Conservation (phyloP, 345 rosid species). For the Citrus trifoliata region DNA sequence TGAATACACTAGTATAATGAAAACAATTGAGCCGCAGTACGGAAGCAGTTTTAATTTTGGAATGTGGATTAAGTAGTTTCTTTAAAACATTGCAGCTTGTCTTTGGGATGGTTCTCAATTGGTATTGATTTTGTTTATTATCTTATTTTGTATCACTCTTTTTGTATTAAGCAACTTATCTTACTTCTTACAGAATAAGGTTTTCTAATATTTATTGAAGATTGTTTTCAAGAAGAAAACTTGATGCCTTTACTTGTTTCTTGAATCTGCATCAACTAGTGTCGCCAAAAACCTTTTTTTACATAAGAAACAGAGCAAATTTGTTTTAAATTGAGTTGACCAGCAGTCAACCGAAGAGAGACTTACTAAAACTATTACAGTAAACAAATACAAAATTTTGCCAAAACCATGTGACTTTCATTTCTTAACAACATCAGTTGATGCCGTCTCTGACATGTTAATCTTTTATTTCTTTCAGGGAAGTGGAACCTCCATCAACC, state of each 20-base stretch:
- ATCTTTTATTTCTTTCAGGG: slow-evolving; percentile 46
- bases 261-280: background rate
- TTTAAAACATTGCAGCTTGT: background rate
- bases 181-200: slow-evolving; percentile 4
- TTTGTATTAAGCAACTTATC: background rate
- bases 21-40: background rate
- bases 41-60: background rate
- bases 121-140: background rate
- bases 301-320: background rate
- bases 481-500: slow-evolving; percentile 53
- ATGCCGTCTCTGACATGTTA: slow-evolving; percentile 21
- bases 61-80: background rate
- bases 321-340: background rate
- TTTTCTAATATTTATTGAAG: background rate
- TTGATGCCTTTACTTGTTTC: background rate
- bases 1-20: background rate
- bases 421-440: background rate
- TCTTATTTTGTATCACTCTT: background rate
- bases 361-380: background rate
- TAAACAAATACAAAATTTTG: background rate
- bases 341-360: background rate
- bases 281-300: background rate
- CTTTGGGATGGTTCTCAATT: background rate
- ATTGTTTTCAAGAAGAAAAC: background rate
- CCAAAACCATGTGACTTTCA: background rate